Base-by-base conservation (phyloP, 2,329 filamentous ascomycete genomes). In the Intubia oerlemansii region DNA sequence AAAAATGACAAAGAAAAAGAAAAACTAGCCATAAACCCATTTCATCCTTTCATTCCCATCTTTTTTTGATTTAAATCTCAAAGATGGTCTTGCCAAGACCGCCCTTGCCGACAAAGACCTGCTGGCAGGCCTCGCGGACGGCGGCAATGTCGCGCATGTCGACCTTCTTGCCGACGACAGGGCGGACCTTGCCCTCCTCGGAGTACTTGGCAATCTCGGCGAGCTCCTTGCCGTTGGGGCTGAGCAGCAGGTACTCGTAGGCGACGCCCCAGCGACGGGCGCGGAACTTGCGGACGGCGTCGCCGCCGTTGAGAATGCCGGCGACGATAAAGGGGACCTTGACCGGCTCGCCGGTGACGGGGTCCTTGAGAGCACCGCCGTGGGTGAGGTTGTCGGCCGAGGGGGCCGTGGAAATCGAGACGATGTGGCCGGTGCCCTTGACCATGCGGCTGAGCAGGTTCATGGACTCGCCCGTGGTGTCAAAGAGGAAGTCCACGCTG, bases 391-490 rank as follows among this genome's bases (percentile, higher is more conserved):
- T 32, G 4, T 25, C 9, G 22, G 15, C 26, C 12, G 30, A 32
- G 5, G 30, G 30, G 6, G 10, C 17, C 9, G 30, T 32, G 5
- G 26, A 16, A 21, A 32, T 32, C 23, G 26, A 28, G 15, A 32
- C 30, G 10, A 32, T 25, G 9, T 9, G 4, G 17, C 30, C 16
- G 2, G 25, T 32, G 3, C 10, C 7, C 2, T 17, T 20, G 3
- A 17, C 13, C 26, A 32, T 28, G 7, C 24, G 23, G 8, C 15
- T 16, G 15, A 32, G 24, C 5, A 32, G 22, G 4, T 24, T n/a
- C 30, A 32, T 32, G 13, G 30, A 16, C 17, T 32, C 15, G 13
- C 30, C 30, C 3, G 30, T 32, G 7, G 30, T 32, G 18, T 32
- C 30, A 16, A 32, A 32, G n/a, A 26, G 7, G 7, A 32, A 32